Base-by-base conservation (phyloP, 2,329 filamentous ascomycete species). In the Fulvia fulva region DNA sequence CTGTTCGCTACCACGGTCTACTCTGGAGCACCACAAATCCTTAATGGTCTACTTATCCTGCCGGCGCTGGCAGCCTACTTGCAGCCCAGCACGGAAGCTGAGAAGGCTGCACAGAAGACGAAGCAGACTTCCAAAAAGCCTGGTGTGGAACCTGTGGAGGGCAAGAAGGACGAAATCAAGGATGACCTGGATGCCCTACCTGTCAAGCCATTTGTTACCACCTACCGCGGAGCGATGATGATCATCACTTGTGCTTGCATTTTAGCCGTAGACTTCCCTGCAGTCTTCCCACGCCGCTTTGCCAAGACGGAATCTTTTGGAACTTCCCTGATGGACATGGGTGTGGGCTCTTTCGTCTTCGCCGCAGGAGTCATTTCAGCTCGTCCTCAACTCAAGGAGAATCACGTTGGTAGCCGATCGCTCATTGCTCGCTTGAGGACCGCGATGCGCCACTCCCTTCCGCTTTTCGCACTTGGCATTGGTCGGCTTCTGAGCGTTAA, bases 231-330 rank as follows among this genome's bases (percentile, higher is more conserved):
- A 2, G 85, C 86, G 51, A 96, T 99, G 91, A 86, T 99, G 81
- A 82, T 96, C 52, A 82, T 89, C 64, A 99, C 94, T 7, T 95
- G 90, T 70, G 77, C 94, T 47, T 90, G 91, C 53, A 97, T 99
- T 66, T 82, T 99, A n/a, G 94, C 94, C 16, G 94, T 99, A 53
- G 94, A 99, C 75, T 99, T 99, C 72, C 86, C 82, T 19, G 23
- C 52, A 14, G 81, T 97, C 59, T 99, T 99, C 69, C 94, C 94
- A 2, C 85, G 94, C 26, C 87, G 94, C 30, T 97, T 97, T 72
- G 94, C 91, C 57, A 99, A 99, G 78, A 94, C 96, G 2, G 94
- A 99, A 76, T 97, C 90, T n/a, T 99, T 94, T 91, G 94, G 94
- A 55, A 97, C 93, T 1, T 97, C 93, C n/a, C 78, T 99, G 61